These are phyloP conservation scores for Glaciozyma antarctica DNA, from an alignment of 768 basidiomycete genomes.

Conservation along the genomic window DNA sequence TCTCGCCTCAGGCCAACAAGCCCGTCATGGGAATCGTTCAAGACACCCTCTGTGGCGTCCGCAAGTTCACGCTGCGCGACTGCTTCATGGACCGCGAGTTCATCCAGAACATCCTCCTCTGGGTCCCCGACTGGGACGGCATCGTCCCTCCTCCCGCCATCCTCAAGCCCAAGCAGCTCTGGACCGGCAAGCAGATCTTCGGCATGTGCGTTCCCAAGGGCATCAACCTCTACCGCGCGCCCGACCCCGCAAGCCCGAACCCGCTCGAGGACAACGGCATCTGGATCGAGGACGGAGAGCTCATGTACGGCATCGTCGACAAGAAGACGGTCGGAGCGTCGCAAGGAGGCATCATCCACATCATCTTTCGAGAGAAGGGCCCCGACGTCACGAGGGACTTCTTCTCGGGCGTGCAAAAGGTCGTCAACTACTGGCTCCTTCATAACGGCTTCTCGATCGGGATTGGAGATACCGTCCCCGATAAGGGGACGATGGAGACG, in stretches of 20 bases:
- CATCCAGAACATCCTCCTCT: slow-evolving; percentile 93
- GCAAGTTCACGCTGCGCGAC: slow-evolving; percentile 93
- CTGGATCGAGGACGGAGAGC: slow-evolving; percentile 90
- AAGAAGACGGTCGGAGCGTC: slow-evolving; percentile 96
- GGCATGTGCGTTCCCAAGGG: slow-evolving; percentile 86
- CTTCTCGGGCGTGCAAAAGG: slow-evolving; percentile 86
- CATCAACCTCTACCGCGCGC: slow-evolving; percentile 56
- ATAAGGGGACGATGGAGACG: slow-evolving; percentile 70
- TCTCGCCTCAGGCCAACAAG: slow-evolving; percentile 98
- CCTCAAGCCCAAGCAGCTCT: slow-evolving; percentile 89
- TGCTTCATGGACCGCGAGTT: slow-evolving; percentile 89
- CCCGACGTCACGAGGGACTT: slow-evolving; percentile 79
- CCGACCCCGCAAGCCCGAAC: slow-evolving; percentile 50
- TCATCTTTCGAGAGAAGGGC: slow-evolving; percentile 95
- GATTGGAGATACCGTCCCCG: slow-evolving; percentile 96
- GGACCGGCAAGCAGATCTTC: slow-evolving; percentile 96
- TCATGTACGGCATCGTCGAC: slow-evolving; percentile 88
- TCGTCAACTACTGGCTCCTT: slow-evolving; percentile 97
- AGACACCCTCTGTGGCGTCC: slow-evolving; percentile 92
- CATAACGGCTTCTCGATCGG: slow-evolving; percentile 99
- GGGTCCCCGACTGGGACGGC: slow-evolving; percentile 98
- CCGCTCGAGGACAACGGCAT: slow-evolving; percentile 86
- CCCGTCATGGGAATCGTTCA: slow-evolving; percentile 81
- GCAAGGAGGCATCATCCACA: slow-evolving; percentile 87
- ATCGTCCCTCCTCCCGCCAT: slow-evolving; percentile 83